Percentiles rank a stretch among this genome's conserved stretches.
phyloP scores from a whole-genome alignment of 2,329 filamentous ascomycete species.

The Ciborinia camelliae region DNA sequence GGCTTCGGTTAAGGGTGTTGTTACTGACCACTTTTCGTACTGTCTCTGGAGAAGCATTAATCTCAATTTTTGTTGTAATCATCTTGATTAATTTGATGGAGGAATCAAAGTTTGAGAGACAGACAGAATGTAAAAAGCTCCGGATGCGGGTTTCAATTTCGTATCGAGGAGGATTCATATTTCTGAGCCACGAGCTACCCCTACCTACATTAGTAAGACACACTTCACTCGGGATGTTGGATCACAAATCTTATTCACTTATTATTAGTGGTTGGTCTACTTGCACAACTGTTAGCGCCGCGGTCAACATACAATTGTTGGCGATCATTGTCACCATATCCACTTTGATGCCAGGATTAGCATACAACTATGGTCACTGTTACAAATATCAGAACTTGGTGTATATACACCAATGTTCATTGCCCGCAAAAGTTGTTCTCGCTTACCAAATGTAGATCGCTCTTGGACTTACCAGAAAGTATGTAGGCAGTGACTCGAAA shows the following conservation, averaged over 20 bases:
- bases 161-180: too few species aligned
- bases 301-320: background rate
- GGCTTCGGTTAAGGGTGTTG: background rate
- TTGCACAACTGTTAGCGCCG: background rate
- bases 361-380: too few species aligned
- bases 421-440: too few species aligned
- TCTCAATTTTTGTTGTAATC: slow-evolving; percentile 5
- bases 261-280: background rate
- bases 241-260: background rate
- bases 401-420: background rate
- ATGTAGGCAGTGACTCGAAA: too few species aligned
- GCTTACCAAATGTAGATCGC: too few species aligned
- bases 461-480: too few species aligned
- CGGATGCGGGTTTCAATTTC: too few species aligned
- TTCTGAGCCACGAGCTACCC: too few species aligned
- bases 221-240: background rate
- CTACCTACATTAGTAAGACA: background rate
- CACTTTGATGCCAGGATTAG: background rate
- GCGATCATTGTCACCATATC: background rate
- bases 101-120: too few species aligned
- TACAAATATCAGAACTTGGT: background rate
- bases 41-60: background rate
- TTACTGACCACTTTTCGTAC: background rate
- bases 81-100: background rate
- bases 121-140: too few species aligned